Percentiles rank a stretch among this genome's conserved stretches.
phyloP scores from a whole-genome alignment of 75 land plant species.

The Gnetum montanum region DNA sequence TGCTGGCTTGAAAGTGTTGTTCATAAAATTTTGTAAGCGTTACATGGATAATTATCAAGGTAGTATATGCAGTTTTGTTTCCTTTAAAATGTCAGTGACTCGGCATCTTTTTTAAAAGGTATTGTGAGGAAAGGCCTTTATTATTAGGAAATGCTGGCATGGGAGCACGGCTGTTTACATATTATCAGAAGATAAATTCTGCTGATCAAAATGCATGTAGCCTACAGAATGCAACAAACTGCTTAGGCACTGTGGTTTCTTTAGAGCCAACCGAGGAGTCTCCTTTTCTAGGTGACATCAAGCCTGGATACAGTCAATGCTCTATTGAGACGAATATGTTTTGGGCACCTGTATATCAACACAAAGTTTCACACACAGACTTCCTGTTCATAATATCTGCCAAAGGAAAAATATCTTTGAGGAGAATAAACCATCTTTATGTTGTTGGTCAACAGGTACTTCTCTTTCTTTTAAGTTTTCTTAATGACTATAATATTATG shows the following conservation, averaged over 20 bases:
- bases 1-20: no score
- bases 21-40: no score
- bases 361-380: slow-evolving; percentile 80
- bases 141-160: slow-evolving; percentile 82
- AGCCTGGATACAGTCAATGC: slow-evolving; percentile 69
- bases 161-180: slow-evolving; percentile 88
- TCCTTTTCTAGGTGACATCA: slow-evolving; percentile 84
- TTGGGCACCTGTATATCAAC: slow-evolving; percentile 20
- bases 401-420: slow-evolving; percentile 83
- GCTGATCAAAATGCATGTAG: slow-evolving; percentile 61
- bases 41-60: no score
- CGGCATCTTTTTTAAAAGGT: slow-evolving; percentile 25
- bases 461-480: neutral
- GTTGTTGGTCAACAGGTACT: slow-evolving; percentile 95
- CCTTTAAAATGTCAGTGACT: no score
- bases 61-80: no score
- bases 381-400: slow-evolving; percentile 87
- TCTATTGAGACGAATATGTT: slow-evolving; percentile 32
- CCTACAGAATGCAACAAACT: slow-evolving; percentile 31
- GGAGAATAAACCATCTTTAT: slow-evolving; percentile 78
- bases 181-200: slow-evolving; percentile 61
- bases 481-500: no score
- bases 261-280: slow-evolving; percentile 85
- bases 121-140: slow-evolving; percentile 92
- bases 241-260: slow-evolving; percentile 42